A percentile compares a stretch with the other conserved stretches of the same genome.
Conservation (phyloP, 495 filamentous ascomycete species). For the Lasiosphaeria ovina region DNA sequence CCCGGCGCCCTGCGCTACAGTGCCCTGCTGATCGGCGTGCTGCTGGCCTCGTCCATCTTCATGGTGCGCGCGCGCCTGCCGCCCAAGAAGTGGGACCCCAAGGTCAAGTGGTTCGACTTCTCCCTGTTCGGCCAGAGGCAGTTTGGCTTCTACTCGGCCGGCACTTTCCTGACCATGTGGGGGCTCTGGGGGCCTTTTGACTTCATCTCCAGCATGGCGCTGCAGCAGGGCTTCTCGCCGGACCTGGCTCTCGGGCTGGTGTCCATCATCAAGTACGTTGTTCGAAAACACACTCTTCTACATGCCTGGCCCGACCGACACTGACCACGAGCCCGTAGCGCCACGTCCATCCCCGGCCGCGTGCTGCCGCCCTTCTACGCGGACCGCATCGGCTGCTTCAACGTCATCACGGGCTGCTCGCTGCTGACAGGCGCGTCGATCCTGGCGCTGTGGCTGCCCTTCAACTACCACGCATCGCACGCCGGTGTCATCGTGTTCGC, state of each 20-base stretch:
- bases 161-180: slow-evolving; percentile 63
- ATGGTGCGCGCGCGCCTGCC: slow-evolving; percentile 64
- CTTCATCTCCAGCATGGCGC: slow-evolving; percentile 52
- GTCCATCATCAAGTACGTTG: slow-evolving; percentile 68
- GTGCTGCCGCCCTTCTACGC: slow-evolving; percentile 70
- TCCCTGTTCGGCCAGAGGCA: slow-evolving; percentile 45
- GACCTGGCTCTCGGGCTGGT: slow-evolving; percentile 61
- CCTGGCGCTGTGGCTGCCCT: slow-evolving; percentile 64
- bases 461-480: too few species aligned
- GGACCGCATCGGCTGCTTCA: slow-evolving; percentile 72
- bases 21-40: slow-evolving; percentile 65
- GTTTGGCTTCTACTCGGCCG: slow-evolving; percentile 55
- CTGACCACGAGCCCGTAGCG: slow-evolving; percentile 22
- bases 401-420: slow-evolving; percentile 64
- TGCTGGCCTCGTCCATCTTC: slow-evolving; percentile 61
- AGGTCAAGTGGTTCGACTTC: slow-evolving; percentile 21
- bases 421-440: slow-evolving; percentile 60
- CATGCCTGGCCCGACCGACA: background rate
- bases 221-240: slow-evolving; percentile 55
- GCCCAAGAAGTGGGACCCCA: slow-evolving; percentile 32
- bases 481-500: too few species aligned
- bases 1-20: slow-evolving; percentile 69
- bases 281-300: slow-evolving; percentile 35
- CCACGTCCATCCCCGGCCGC: slow-evolving; percentile 57
- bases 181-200: slow-evolving; percentile 74